phyloP scores from a whole-genome alignment of 2,329 filamentous ascomycete genomes.

The Didymella sp. region DNA sequence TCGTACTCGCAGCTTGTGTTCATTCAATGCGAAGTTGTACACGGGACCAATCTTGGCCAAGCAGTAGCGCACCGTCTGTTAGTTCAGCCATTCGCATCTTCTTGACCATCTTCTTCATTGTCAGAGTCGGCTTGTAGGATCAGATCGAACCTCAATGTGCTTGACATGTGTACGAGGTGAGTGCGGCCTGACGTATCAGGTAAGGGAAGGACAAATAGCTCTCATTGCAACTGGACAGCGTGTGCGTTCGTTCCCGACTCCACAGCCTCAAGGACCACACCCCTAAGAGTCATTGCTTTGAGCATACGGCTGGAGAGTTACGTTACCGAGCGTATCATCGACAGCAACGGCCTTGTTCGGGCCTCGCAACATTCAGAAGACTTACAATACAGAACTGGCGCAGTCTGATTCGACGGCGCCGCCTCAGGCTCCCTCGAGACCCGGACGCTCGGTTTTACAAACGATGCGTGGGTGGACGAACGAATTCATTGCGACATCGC shows the following conservation, averaged over 20 bases:
- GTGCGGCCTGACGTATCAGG: background rate
- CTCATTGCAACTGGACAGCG: background rate
- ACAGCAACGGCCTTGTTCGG: background rate
- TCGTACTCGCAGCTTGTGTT: no score
- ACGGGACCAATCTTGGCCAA: no score
- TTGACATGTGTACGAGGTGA: background rate
- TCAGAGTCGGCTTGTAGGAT: no score
- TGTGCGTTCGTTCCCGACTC: background rate
- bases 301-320: background rate
- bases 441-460: slow-evolving; percentile 1
- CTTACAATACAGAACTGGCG: background rate
- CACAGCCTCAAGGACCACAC: background rate
- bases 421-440: background rate
- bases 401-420: background rate
- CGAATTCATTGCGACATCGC: slow-evolving; percentile 10
- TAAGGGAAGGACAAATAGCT: background rate
- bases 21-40: no score
- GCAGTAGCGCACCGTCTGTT: no score
- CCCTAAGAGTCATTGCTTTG: background rate
- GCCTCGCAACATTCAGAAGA: background rate
- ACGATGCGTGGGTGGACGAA: slow-evolving; percentile 10
- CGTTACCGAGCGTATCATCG: background rate
- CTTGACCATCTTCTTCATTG: no score
- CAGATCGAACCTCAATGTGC: no score
- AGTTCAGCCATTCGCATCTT: no score